Evolutionary conservation across 164 flowering plant genomes (phyloP).

Genomic region (Stephania cephalantha): DNA sequence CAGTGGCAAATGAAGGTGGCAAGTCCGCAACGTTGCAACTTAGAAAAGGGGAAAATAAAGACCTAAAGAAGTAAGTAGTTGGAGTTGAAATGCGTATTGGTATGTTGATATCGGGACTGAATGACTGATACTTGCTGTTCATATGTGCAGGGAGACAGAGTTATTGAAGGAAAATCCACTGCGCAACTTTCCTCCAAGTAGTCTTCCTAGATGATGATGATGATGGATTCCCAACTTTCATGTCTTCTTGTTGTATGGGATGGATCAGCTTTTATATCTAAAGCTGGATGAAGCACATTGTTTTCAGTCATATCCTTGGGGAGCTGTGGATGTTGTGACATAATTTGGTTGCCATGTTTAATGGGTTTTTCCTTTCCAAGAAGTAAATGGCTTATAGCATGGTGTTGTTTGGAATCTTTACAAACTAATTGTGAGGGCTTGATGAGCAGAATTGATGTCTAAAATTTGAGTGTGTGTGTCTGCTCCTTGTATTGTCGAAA

Average conservation of each 20-base stretch:
- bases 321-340: background rate
- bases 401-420: too few species aligned
- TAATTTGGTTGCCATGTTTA: background rate
- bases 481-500: too few species aligned
- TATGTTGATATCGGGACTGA: background rate
- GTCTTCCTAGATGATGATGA: constrained; percentile 60
- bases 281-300: constrained; percentile 9
- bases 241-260: constrained; percentile 3
- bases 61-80: constrained; percentile 52
- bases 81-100: background rate
- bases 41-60: constrained; percentile 38
- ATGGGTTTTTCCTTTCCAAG: background rate
- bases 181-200: constrained; percentile 65
- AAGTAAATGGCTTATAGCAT: too few species aligned
- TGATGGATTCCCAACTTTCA: too few species aligned
- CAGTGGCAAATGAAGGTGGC: constrained; percentile 15
- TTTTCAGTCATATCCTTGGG: background rate
- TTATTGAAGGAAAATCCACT: constrained; percentile 72
- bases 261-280: constrained; percentile 16
- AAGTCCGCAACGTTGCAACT: constrained; percentile 45
- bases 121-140: background rate
- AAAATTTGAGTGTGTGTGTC: too few species aligned
- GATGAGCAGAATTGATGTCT: too few species aligned
- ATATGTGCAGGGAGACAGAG: constrained; percentile 62
- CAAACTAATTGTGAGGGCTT: too few species aligned